A percentile compares a stretch with the other conserved stretches of the same genome.
These are phyloP conservation scores for Curvularia eragrostidis DNA, from an alignment of 2,329 filamentous ascomycete species.

Conservation along the genomic window DNA sequence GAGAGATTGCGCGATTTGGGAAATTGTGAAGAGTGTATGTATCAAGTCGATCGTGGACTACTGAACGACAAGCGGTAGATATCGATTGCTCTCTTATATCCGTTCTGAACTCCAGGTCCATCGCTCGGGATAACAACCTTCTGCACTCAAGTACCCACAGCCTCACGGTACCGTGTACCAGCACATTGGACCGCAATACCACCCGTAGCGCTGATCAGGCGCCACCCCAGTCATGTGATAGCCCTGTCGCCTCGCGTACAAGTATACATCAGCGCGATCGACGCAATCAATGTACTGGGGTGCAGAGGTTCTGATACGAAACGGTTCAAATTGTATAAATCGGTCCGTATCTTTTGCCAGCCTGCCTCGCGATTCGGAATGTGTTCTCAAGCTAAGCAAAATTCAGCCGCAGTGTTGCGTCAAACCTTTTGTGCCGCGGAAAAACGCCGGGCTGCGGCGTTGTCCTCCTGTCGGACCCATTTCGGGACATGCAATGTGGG, in stretches of 20 bases:
- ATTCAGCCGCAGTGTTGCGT: not conserved
- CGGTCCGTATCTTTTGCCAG: not conserved
- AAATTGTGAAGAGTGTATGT: not conserved
- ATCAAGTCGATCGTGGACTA: not conserved
- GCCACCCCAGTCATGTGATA: not conserved
- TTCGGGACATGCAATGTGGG: not conserved
- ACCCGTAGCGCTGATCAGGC: not conserved
- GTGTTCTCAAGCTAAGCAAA: not conserved
- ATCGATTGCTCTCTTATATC: not conserved
- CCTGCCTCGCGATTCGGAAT: not conserved
- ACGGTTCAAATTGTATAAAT: not conserved
- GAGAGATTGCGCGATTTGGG: not conserved
- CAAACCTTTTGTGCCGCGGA: not conserved
- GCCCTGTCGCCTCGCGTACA: not conserved
- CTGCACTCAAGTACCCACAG: not conserved
- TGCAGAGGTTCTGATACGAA: not conserved
- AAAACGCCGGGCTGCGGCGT: not conserved
- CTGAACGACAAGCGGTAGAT: not conserved
- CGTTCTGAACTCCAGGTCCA: not conserved
- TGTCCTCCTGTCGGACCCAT: not conserved
- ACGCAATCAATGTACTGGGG: not conserved
- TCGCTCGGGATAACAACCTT: not conserved
- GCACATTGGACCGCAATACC: constrained; percentile 2
- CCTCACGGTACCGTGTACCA: not conserved
- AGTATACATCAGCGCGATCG: not conserved